Evolutionary conservation across 2,329 filamentous ascomycete species (phyloP).

Genomic region (Penicillium crustosum): DNA sequence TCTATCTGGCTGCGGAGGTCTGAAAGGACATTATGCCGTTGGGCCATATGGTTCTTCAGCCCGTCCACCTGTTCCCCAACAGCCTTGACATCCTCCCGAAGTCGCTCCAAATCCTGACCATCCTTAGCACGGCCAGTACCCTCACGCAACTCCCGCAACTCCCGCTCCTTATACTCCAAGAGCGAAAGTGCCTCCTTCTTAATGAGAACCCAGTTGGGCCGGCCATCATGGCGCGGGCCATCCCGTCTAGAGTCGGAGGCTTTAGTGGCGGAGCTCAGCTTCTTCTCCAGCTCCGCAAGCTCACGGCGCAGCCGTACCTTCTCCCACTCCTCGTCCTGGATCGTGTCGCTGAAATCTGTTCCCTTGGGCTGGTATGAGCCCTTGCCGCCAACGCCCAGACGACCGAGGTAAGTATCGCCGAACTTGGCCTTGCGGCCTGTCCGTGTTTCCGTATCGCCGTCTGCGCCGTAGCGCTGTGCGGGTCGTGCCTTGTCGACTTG

Average conservation of each 20-base stretch:
- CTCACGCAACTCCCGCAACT: conserved; percentile 71
- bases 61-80: conserved; percentile 95
- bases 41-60: conserved; percentile 76
- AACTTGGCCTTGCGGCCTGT: conserved; percentile 96
- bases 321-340: conserved; percentile 92
- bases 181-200: conserved; percentile 93
- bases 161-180: conserved; percentile 86
- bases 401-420: conserved; percentile 91
- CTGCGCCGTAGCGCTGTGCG: conserved; percentile 74
- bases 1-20: conserved; percentile 81
- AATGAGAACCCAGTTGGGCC: conserved; percentile 83
- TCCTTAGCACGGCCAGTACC: conserved; percentile 54
- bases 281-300: conserved; percentile 81
- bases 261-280: conserved; percentile 78
- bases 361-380: conserved; percentile 77
- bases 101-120: conserved; percentile 71
- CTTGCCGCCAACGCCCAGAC: conserved; percentile 74
- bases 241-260: conserved; percentile 63
- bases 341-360: conserved; percentile 83
- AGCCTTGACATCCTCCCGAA: conserved; percentile 81
- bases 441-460: conserved; percentile 73
- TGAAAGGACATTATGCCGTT: conserved; percentile 71
- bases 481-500: conserved; percentile 76
- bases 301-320: conserved; percentile 94
- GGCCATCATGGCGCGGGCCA: conserved; percentile 60